Evolutionary conservation across 805 yeast genomes (phyloP), one percentile per base, ranked within the genome.

Genomic region (Barnettozyma sp.): DNA sequence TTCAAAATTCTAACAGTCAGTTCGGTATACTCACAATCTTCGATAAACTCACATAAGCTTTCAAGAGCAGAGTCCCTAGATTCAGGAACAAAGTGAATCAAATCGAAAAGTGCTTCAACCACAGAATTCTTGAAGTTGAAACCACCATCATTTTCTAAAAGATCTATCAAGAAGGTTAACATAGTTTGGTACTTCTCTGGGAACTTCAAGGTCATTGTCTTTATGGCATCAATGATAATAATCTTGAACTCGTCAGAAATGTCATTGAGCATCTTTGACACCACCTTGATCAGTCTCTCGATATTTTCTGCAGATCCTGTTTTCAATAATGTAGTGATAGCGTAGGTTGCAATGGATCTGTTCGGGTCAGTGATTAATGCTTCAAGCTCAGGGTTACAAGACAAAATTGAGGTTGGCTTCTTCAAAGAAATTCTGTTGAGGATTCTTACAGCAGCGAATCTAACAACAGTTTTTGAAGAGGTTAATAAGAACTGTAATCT

Each of bases 1-100:
- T 88, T 95, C 59, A 92, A 70, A 40, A 92, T 80, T 55, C 97
- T 76, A n/a, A 88, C 95, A 19, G 94, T 76, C 43, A 92, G 76
- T 62, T 87, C 96, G 21, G 95, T 83, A 65, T 72, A 90, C 64
- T 92, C 98, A 65, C 97, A 92, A 68, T 92, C 98, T 63, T 92
- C 98, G 52, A 92, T 92, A 56, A 87, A 88, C 61, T 92, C 98
- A 70, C 97, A 87, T 50, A 92, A 70, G 59, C 81, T 81, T 63
- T 83, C 86, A 53, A 92, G 68, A 16, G 95, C 94, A 33, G 73
- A 60, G 49, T 83, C 92, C 52, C 84, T 76, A 11, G 94, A 85
- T 44, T 70, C 77, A 15, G 95, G 95, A 41, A 86, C 78, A 54
- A 81, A 86, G 48, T 82, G 80, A 49, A 92, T 84, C 60, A 92